phyloP scores from a whole-genome alignment of 257 asterid genomes.

The Ligustrum vulgare region DNA sequence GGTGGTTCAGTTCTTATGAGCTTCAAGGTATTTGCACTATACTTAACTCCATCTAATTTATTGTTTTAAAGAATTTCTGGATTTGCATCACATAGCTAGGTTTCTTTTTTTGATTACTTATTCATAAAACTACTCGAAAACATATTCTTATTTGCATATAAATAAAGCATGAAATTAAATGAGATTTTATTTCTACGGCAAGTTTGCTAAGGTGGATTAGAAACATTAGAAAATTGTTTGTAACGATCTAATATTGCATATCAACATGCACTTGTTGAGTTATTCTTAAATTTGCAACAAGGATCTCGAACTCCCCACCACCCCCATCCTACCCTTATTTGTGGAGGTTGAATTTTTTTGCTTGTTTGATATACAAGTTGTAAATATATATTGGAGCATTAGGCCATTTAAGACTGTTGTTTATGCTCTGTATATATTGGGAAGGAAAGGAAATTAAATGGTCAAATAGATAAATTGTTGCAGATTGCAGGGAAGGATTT shows the following conservation, averaged over 20 bases:
- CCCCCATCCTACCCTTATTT: too few species aligned
- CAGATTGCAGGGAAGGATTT: neutral
- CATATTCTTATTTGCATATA: neutral
- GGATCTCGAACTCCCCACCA: too few species aligned
- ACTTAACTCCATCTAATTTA: neutral
- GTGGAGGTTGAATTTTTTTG: too few species aligned
- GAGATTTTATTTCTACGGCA: too few species aligned
- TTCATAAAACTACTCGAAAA: neutral
- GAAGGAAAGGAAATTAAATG: neutral
- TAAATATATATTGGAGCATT: too few species aligned
- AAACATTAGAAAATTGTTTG: too few species aligned
- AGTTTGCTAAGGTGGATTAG: neutral
- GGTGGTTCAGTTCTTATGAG: neutral
- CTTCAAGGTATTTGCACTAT: neutral
- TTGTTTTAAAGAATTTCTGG: neutral
- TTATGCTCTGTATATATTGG: too few species aligned
- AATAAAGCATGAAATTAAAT: too few species aligned
- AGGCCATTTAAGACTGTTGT: neutral
- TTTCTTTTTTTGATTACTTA: neutral
- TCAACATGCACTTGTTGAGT: neutral
- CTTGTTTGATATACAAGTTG: too few species aligned
- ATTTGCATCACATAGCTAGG: neutral
- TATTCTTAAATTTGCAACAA: neutral
- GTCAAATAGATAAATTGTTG: neutral
- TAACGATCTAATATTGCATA: neutral